phyloP scores from a whole-genome alignment of 306 rosid species.

The Lupinus albus region DNA sequence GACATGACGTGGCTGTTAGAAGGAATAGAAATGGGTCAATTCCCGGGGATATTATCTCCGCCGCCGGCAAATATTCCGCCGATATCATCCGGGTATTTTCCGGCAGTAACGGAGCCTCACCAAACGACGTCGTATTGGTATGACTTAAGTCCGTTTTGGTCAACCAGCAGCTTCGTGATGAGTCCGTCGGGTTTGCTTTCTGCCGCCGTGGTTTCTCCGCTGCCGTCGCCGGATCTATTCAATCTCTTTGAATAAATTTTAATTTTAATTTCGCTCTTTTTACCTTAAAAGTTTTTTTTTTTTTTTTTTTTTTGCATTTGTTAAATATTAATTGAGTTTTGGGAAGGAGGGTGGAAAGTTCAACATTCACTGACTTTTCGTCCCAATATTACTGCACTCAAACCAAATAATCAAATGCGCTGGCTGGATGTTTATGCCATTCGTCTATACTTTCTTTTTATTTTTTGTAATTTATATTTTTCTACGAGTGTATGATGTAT shows the following conservation, averaged over 20 bases:
- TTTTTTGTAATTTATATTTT: too few species aligned
- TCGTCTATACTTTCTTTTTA: too few species aligned
- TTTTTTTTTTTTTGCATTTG: too few species aligned
- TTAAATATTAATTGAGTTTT: constrained; percentile 13
- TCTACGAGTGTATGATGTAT: too few species aligned
- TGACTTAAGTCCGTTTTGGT: constrained; percentile 66
- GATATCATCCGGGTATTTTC: constrained; percentile 66
- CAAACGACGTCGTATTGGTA: constrained; percentile 47
- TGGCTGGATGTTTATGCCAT: too few species aligned
- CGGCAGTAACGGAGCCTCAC: constrained; percentile 54
- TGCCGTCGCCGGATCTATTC: constrained; percentile 73
- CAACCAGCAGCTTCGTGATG: constrained; percentile 44
- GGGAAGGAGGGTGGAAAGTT: constrained; percentile 38
- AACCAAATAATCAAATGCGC: too few species aligned
- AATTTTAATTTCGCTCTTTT: background rate
- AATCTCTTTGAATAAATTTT: constrained; percentile 54
- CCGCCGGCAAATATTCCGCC: constrained; percentile 66
- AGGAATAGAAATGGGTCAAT: constrained; percentile 63
- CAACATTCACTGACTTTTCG: constrained; percentile 44
- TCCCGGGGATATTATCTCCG: constrained; percentile 77
- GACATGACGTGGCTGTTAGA: constrained; percentile 50
- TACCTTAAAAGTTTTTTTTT: background rate
- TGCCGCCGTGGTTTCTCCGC: constrained; percentile 65
- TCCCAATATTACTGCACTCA: too few species aligned
- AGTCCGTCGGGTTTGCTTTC: constrained; percentile 81